Evolutionary conservation across 345 rosid species (phyloP), one percentile per base, ranked within the genome.

Genomic region (Citrus inodora): DNA sequence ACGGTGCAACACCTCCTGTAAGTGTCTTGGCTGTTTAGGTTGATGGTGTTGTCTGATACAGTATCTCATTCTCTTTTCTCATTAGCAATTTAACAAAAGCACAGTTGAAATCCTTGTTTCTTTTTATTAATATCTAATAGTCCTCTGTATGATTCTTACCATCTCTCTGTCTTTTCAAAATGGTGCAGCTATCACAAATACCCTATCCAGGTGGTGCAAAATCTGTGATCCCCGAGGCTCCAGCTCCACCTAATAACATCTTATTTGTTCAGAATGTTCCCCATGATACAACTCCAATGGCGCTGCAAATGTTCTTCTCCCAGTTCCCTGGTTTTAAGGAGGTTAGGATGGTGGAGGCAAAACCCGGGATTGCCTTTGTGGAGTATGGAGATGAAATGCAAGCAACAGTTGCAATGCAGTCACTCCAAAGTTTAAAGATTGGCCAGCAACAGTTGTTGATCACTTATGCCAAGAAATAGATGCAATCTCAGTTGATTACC

Each of bases 351-450:
- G 87, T 96, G 74, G 99, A 94, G 82, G 81, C 99, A 61, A 96
- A 96, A 83, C 99, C 99, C 0, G 98, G 99, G 37, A 96, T 96
- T 11, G 99, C 99, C 83, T 96, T 96, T 78, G 95, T 96, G 16
- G 99, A 94, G 88, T 94, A 81, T 73, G 86, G 86, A 24, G 94
- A 96, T 27, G 99, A 96, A 88, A 86, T 90, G 91, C 99, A 92
- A 74, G 87, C 99, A 25, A 89, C 97, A 0, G 88, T 86, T 5
- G 99, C 98, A 7, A 88, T 96, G 98, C 97, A 91, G 68, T 90
- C 78, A 33, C 97, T 94, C 72, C 98, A 94, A 84, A 87, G 92
- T 78, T 91, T 86, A 79, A 96, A 92, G 88, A 85, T 95, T 60
- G 86, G 85, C 61, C 96, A 91, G 71, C 91, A 92, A 84, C 89